phyloP scores from a whole-genome alignment of 1,284 basidiomycete species.

The Austropuccinia psidii region DNA sequence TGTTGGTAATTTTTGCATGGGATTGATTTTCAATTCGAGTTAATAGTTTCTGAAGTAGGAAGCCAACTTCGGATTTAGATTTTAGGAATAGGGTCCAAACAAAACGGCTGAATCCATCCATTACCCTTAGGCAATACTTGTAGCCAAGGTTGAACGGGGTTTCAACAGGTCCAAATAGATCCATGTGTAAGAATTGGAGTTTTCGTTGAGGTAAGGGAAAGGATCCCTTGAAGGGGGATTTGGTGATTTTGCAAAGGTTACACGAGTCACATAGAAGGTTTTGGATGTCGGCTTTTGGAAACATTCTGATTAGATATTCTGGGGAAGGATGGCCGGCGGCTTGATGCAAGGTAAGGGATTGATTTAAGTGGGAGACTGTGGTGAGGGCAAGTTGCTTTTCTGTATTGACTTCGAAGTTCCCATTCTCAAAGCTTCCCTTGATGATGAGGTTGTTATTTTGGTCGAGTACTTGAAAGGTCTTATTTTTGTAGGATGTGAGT shows the following conservation, averaged over 20 bases:
- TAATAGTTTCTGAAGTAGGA: not conserved
- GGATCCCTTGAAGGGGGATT: not conserved
- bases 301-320: not conserved
- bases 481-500: too few species aligned
- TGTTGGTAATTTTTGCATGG: not conserved
- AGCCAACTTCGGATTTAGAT: not conserved
- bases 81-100: conserved; percentile 6
- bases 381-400: too few species aligned
- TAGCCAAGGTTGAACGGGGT: not conserved
- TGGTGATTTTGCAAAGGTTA: not conserved
- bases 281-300: not conserved
- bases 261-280: not conserved
- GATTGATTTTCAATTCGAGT: not conserved
- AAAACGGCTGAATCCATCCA: conserved; percentile 7
- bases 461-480: too few species aligned
- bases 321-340: not conserved
- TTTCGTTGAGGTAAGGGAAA: not conserved
- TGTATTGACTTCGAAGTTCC: too few species aligned
- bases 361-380: not conserved
- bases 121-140: not conserved
- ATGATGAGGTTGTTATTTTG: too few species aligned
- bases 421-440: too few species aligned
- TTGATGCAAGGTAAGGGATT: not conserved
- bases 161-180: not conserved
- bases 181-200: conserved; percentile 1